These are phyloP conservation scores for Calonectria hawksworthii DNA, from an alignment of 2,329 filamentous ascomycete species.

Conservation along the genomic window DNA sequence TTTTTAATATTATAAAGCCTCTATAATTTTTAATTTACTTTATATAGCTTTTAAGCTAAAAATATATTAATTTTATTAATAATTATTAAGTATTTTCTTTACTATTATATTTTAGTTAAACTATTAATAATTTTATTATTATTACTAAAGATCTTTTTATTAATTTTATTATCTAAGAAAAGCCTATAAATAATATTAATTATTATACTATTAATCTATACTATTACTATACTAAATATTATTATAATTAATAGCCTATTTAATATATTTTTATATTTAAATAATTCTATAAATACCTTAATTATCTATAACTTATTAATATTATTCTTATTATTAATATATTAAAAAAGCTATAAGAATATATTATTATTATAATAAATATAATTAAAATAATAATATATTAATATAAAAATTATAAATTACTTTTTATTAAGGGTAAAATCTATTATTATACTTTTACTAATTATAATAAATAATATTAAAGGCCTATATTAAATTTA, in stretches of 20 bases:
- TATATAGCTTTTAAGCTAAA: not conserved
- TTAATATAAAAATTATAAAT: not conserved
- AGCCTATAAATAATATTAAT: not conserved
- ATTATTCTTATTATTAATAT: not conserved
- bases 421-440: not conserved
- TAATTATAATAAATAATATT: not conserved
- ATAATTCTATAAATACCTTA: not conserved
- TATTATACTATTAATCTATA: not conserved
- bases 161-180: not conserved
- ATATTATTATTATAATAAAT: not conserved
- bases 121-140: not conserved
- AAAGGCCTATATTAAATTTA: not conserved
- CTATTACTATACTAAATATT: not conserved
- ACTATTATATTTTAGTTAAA: not conserved
- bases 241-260: not conserved
- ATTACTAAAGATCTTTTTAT: not conserved
- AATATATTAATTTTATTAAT: not conserved
- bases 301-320: not conserved
- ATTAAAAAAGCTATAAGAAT: not conserved
- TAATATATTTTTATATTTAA: not conserved
- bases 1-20: not conserved
- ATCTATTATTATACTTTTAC: not conserved
- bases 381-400: not conserved
- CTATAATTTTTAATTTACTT: not conserved
- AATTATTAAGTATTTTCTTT: not conserved